Conservation (phyloP, 306 rosid genomes). For the Vigna radiata region DNA sequence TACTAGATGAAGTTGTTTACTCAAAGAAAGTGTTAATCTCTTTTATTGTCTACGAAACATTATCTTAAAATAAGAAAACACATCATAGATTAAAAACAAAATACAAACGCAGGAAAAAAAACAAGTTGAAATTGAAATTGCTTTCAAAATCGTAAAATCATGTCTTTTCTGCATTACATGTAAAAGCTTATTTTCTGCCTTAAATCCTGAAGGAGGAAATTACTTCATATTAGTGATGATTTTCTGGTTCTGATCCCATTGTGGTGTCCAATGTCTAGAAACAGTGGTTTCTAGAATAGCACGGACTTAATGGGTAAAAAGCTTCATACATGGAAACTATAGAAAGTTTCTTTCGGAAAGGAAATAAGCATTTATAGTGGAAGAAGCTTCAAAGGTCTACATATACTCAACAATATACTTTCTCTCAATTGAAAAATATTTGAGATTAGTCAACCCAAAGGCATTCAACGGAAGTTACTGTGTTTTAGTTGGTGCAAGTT, state of each 20-base stretch:
- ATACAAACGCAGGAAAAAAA: not conserved
- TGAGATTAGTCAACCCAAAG: conserved; percentile 16
- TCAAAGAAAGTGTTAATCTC: too few species aligned
- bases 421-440: conserved; percentile 5
- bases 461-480: conserved; percentile 4
- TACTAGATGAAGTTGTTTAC: too few species aligned
- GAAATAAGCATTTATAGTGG: conserved; percentile 28
- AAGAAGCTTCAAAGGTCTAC: conserved; percentile 1
- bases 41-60: not conserved
- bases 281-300: not conserved
- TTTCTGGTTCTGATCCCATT: not conserved
- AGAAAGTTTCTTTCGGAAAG: not conserved
- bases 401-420: not conserved
- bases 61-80: not conserved
- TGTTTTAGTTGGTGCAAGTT: not conserved
- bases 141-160: not conserved
- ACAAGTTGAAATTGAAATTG: not conserved
- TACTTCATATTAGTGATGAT: too few species aligned
- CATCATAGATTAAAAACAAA: not conserved
- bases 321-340: too few species aligned
- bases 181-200: not conserved
- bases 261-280: conserved; percentile 2
- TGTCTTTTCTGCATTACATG: not conserved
- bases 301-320: not conserved
- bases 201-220: too few species aligned